A percentile compares a stretch with the other conserved stretches of the same genome.
Conservation (phyloP, 2,329 filamentous ascomycete genomes). For the Alternaria ethzedia region DNA sequence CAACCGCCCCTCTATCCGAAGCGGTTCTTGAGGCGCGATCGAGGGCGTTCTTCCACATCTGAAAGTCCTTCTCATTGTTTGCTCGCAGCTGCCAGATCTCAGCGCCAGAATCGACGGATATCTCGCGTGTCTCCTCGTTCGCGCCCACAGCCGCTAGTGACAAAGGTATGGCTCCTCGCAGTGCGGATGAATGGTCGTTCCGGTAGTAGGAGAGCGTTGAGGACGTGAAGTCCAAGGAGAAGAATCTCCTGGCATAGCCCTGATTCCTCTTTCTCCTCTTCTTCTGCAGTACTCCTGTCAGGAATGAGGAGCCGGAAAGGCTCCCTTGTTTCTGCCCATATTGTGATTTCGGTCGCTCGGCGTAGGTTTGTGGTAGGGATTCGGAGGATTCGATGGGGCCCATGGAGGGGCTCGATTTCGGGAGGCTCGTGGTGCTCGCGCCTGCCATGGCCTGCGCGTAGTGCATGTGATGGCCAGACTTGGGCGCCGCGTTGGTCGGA, state of each 20-base stretch:
- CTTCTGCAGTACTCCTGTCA: constrained; percentile 87
- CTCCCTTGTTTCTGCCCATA: constrained; percentile 29
- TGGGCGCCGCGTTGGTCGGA: constrained; percentile 79
- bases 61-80: constrained; percentile 81
- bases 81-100: constrained; percentile 96
- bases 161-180: constrained; percentile 90
- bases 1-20: constrained; percentile 17
- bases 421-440: constrained; percentile 47
- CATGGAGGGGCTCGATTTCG: constrained; percentile 50
- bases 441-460: constrained; percentile 62
- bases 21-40: constrained; percentile 75
- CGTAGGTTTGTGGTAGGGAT: constrained; percentile 50
- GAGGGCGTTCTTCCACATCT: constrained; percentile 83
- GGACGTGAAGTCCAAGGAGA: constrained; percentile 92
- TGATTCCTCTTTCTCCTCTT: constrained; percentile 91
- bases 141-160: constrained; percentile 90
- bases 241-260: constrained; percentile 90
- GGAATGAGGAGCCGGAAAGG: constrained; percentile 61
- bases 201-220: constrained; percentile 97
- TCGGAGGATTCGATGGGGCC: constrained; percentile 59
- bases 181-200: constrained; percentile 87
- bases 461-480: constrained; percentile 73
- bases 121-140: constrained; percentile 86
- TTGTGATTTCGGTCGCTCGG: constrained; percentile 51
- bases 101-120: constrained; percentile 94